These are phyloP conservation scores for Sugiyamaella pinicola DNA, from an alignment of 1,139 yeast species.

Conservation along the genomic window DNA sequence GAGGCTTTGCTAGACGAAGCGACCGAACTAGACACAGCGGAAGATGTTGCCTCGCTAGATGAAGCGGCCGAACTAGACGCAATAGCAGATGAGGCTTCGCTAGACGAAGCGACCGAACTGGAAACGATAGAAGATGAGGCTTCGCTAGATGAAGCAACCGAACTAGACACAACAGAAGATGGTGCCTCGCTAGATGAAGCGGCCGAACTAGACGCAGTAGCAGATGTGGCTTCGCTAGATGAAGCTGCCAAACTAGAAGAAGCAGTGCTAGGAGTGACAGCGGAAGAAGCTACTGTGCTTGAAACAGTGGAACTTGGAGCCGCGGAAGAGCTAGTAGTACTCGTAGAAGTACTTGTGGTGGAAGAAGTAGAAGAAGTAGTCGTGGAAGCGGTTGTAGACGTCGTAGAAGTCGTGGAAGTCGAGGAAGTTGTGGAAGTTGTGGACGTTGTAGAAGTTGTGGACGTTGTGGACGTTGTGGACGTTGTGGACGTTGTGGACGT, in stretches of 20 bases:
- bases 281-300: neutral
- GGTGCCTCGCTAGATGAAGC: neutral
- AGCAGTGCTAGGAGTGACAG: neutral
- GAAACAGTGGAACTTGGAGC: neutral
- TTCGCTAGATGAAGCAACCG: neutral
- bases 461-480: neutral
- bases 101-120: neutral
- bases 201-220: too few relatives aligned
- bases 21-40: neutral
- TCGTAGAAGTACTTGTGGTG: neutral
- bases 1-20: neutral
- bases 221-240: slow-evolving; percentile 12
- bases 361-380: neutral
- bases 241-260: neutral
- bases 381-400: neutral
- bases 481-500: neutral
- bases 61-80: neutral
- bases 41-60: neutral
- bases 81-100: neutral
- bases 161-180: neutral
- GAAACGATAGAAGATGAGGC: slow-evolving; percentile 5
- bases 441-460: neutral
- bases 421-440: neutral
- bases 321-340: neutral
- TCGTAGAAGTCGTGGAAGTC: neutral